These are phyloP conservation scores for Phaeosphaeriaceae sp. DNA, from an alignment of 2,329 filamentous ascomycete species.

Conservation along the genomic window DNA sequence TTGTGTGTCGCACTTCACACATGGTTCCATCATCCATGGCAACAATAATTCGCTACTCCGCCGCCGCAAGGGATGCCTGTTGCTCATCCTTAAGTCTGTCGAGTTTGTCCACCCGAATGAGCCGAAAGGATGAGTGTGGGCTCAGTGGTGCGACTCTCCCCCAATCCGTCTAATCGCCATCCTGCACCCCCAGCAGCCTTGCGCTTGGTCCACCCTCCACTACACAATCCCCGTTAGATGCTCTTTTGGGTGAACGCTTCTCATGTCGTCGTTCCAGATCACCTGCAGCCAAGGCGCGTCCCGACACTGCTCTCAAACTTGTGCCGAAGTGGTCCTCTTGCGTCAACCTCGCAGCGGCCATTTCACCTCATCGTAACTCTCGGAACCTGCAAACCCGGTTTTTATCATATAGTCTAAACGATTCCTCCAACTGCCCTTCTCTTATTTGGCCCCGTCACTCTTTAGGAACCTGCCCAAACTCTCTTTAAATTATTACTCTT, in stretches of 20 bases:
- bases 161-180: slow-evolving; percentile 36
- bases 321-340: slow-evolving; percentile 45
- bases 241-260: slow-evolving; percentile 49
- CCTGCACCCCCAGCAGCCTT: slow-evolving; percentile 41
- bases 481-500: slow-evolving; percentile 41
- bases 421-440: slow-evolving; percentile 38
- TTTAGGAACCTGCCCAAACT: slow-evolving; percentile 41
- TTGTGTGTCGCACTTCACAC: slow-evolving; percentile 19
- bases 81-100: slow-evolving; percentile 31
- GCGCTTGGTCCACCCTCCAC: slow-evolving; percentile 41
- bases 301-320: slow-evolving; percentile 49
- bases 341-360: slow-evolving; percentile 42
- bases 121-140: slow-evolving; percentile 23
- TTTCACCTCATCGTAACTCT: slow-evolving; percentile 37
- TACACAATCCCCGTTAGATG: slow-evolving; percentile 32
- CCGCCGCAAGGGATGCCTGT: slow-evolving; percentile 40
- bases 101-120: slow-evolving; percentile 19
- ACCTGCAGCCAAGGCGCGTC: slow-evolving; percentile 50
- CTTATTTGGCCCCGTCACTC: slow-evolving; percentile 50
- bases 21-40: slow-evolving; percentile 13
- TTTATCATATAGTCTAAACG: slow-evolving; percentile 45
- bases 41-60: slow-evolving; percentile 22
- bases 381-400: slow-evolving; percentile 41
- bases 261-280: slow-evolving; percentile 49
- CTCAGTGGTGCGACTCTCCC: slow-evolving; percentile 31